Conservation (phyloP, 2,329 filamentous ascomycete genomes). For the Ascomycota sp. region DNA sequence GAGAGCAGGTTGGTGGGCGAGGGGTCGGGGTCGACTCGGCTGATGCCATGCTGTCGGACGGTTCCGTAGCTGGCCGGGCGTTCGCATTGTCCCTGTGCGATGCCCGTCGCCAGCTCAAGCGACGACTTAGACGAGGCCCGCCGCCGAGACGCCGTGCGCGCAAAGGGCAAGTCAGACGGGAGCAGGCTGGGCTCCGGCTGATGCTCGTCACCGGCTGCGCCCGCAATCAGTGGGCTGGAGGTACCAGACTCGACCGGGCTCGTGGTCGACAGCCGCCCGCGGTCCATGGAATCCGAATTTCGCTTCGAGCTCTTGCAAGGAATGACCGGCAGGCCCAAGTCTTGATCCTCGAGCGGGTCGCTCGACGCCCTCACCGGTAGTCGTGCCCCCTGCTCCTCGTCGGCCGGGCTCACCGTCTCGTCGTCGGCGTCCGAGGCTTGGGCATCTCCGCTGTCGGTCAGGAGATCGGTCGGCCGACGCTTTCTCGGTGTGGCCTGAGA, state of each 20-base stretch:
- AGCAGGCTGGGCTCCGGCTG: too few species aligned
- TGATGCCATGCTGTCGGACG: slow-evolving; percentile 37
- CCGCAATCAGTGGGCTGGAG: too few species aligned
- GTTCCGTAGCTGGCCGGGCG: slow-evolving; percentile 33
- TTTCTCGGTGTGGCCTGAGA: too few species aligned
- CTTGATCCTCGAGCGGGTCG: slow-evolving; percentile 6
- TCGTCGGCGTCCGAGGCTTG: slow-evolving; percentile 25
- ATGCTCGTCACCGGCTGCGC: too few species aligned
- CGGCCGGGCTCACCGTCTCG: slow-evolving; percentile 12
- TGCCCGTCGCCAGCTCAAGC: slow-evolving; percentile 23
- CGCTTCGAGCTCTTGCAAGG: slow-evolving; percentile 57
- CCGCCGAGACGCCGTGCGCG: slow-evolving; percentile 31
- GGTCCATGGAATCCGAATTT: slow-evolving; percentile 21
- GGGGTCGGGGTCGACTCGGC: slow-evolving; percentile 27
- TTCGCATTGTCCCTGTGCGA: slow-evolving; percentile 23
- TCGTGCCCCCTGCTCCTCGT: too few species aligned
- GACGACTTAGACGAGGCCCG: slow-evolving; percentile 31
- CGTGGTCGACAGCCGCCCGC: slow-evolving; percentile 14
- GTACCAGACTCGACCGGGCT: slow-evolving; percentile 9
- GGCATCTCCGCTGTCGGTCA: slow-evolving; percentile 25
- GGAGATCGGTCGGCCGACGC: slow-evolving; percentile 14
- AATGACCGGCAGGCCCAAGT: slow-evolving; percentile 31
- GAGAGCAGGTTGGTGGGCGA: slow-evolving; percentile 24
- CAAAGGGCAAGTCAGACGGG: slow-evolving; percentile 30
- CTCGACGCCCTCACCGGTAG: too few species aligned